Percentiles rank a stretch among this genome's conserved stretches.
phyloP scores from a whole-genome alignment of 2,329 filamentous ascomycete species.

The Fusarium pilosicola region DNA sequence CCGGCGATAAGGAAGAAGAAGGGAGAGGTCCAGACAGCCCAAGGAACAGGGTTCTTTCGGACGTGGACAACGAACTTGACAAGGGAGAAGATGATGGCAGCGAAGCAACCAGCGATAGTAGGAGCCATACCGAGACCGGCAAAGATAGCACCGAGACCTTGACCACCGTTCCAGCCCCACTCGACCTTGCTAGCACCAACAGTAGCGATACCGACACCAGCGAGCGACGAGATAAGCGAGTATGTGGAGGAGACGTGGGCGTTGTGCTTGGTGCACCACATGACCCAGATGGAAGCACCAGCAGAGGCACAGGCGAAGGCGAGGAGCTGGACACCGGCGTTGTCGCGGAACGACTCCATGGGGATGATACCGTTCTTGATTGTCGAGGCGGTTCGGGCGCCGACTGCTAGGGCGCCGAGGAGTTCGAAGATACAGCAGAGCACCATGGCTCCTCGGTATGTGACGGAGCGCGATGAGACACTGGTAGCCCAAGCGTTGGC shows the following conservation, averaged over 20 bases:
- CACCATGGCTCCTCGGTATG: slow-evolving; percentile 75
- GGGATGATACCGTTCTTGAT: slow-evolving; percentile 84
- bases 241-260: slow-evolving; percentile 79
- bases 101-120: slow-evolving; percentile 72
- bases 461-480: slow-evolving; percentile 80
- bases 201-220: slow-evolving; percentile 75
- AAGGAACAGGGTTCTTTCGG: slow-evolving; percentile 75
- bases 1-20: slow-evolving; percentile 82
- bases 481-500: slow-evolving; percentile 85
- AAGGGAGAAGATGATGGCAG: slow-evolving; percentile 72
- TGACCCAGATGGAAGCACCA: slow-evolving; percentile 76
- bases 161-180: slow-evolving; percentile 76
- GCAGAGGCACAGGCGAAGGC: slow-evolving; percentile 73
- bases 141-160: slow-evolving; percentile 77
- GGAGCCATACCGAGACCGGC: slow-evolving; percentile 78
- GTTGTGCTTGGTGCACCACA: slow-evolving; percentile 81
- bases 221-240: slow-evolving; percentile 75
- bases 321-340: slow-evolving; percentile 74
- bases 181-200: slow-evolving; percentile 69
- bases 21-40: slow-evolving; percentile 78
- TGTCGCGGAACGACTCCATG: slow-evolving; percentile 63
- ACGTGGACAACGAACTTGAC: slow-evolving; percentile 73
- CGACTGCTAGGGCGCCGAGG: slow-evolving; percentile 72
- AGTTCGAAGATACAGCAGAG: slow-evolving; percentile 75
- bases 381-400: slow-evolving; percentile 76